These are phyloP conservation scores for Backusella tarrabulga DNA, from an alignment of 192 early-diverging fungal species.

Conservation along the genomic window DNA sequence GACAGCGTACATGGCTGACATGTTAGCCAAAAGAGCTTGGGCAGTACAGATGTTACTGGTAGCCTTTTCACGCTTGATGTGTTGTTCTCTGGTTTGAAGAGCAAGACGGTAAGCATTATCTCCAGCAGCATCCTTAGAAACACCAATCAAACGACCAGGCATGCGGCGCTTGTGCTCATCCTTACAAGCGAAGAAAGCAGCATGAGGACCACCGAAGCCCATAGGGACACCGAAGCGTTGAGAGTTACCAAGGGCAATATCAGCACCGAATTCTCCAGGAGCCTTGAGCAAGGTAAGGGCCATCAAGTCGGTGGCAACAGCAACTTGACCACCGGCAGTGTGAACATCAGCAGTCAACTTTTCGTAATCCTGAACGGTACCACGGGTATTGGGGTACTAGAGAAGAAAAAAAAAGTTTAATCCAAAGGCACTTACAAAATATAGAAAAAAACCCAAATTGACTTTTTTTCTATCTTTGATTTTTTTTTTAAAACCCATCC, in stretches of 20 bases:
- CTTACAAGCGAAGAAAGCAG: conserved; percentile 96
- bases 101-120: conserved; percentile 91
- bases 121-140: conserved; percentile 89
- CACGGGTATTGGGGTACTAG: conserved; percentile 93
- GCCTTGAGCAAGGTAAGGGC: conserved; percentile 87
- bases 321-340: conserved; percentile 78
- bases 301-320: conserved; percentile 92
- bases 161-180: conserved; percentile 93
- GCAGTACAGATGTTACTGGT: conserved; percentile 99
- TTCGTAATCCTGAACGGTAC: conserved; percentile 82
- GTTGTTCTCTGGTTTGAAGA: conserved; percentile 97
- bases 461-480: neutral
- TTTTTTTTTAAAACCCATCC: neutral
- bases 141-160: conserved; percentile 94
- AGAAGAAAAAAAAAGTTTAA: neutral
- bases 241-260: conserved; percentile 97
- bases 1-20: conserved; percentile 99
- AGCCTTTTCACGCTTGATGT: conserved; percentile 98
- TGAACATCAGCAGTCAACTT: conserved; percentile 79
- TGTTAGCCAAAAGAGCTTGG: conserved; percentile 98
- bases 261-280: conserved; percentile 95
- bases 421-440: neutral
- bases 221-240: conserved; percentile 99
- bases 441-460: conserved; percentile 16
- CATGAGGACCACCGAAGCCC: conserved; percentile 98